Evolutionary conservation across 345 rosid species (phyloP).

Genomic region (Melaleuca quinquenervia): DNA sequence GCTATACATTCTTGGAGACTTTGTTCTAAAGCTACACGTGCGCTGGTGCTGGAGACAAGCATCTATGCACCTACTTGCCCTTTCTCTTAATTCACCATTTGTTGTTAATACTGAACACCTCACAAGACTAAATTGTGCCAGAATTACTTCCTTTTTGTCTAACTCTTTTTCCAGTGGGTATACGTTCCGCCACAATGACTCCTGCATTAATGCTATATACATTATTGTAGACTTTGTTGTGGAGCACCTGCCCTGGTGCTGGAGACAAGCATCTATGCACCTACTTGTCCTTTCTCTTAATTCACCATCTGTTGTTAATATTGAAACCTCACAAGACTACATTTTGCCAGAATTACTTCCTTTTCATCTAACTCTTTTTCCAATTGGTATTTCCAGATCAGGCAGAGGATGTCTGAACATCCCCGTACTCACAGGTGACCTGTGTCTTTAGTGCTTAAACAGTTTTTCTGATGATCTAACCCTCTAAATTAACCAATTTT

Average conservation of each 20-base stretch:
- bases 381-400: conserved; percentile 33
- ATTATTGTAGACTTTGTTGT: neutral
- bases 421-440: conserved; percentile 57
- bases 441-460: neutral
- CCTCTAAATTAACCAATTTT: neutral
- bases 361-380: neutral
- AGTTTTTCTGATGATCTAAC: neutral
- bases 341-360: neutral
- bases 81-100: neutral
- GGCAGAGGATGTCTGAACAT: conserved; percentile 63
- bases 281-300: neutral
- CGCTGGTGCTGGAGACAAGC: neutral
- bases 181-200: neutral
- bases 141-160: neutral
- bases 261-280: neutral
- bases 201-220: neutral
- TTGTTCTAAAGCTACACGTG: neutral
- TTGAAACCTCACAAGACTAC: neutral
- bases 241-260: neutral
- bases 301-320: neutral
- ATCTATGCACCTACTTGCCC: neutral
- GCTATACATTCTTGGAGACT: neutral
- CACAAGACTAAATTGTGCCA: neutral
- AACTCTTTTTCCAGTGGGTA: neutral
- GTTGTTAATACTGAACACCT: neutral